Conservation (phyloP, 2,329 filamentous ascomycete species). For the Talaromyces rugulosus region DNA sequence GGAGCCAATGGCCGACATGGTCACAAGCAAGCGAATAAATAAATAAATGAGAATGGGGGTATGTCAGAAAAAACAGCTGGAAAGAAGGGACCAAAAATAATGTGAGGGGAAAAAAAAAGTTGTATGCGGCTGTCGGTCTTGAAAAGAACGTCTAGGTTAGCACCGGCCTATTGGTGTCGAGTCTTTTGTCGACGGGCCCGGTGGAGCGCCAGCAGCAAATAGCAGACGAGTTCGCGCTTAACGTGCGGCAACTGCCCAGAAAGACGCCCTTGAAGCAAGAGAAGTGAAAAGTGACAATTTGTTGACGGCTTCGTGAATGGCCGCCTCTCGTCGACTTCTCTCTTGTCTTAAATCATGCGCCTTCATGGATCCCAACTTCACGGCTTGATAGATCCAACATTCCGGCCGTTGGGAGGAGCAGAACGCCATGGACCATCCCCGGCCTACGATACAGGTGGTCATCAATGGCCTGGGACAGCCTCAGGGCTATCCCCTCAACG, state of each 20-base stretch:
- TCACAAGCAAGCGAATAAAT: neutral
- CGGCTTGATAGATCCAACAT: slow-evolving; percentile 14
- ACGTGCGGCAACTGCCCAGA: neutral
- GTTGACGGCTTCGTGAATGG: slow-evolving; percentile 17
- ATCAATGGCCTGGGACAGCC: slow-evolving; percentile 23
- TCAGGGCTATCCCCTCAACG: slow-evolving; percentile 13
- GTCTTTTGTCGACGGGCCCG: neutral
- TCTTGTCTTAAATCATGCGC: neutral
- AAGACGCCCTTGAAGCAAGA: neutral
- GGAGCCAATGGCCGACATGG: slow-evolving; percentile 84
- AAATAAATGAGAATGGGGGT: neutral
- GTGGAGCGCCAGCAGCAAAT: neutral
- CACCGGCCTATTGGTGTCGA: neutral
- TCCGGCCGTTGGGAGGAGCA: slow-evolving; percentile 19
- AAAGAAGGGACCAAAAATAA: neutral
- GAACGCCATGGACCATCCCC: slow-evolving; percentile 36
- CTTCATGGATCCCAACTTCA: slow-evolving; percentile 1
- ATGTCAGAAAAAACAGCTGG: neutral
- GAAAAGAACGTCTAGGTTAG: neutral
- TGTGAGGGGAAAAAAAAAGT: neutral
- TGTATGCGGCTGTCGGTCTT: neutral
- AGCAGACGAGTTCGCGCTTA: neutral
- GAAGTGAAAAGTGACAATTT: neutral
- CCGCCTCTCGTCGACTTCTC: slow-evolving; percentile 21
- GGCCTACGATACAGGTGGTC: slow-evolving; percentile 40